These are phyloP conservation scores for Hyaloscypha bicolor DNA, from an alignment of 495 filamentous ascomycete genomes.

Conservation along the genomic window DNA sequence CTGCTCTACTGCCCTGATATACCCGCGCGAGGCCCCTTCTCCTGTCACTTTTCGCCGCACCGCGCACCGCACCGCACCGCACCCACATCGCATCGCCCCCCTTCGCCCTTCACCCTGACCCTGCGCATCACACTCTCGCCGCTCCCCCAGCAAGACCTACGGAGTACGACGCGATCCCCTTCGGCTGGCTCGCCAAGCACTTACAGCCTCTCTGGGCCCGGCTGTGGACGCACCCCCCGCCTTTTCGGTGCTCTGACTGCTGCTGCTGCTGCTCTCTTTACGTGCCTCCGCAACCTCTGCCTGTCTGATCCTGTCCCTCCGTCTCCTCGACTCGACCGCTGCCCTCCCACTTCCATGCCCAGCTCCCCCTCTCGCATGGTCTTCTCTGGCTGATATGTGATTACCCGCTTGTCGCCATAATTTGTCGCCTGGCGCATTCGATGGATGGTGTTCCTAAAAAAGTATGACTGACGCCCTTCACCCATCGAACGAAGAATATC, in stretches of 20 bases:
- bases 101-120: too few species aligned
- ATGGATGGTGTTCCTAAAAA: slow-evolving; percentile 27
- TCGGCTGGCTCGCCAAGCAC: not conserved
- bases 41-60: too few species aligned
- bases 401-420: not conserved
- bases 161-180: not conserved
- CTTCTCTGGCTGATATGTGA: not conserved
- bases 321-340: too few species aligned
- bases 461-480: slow-evolving; percentile 25
- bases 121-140: too few species aligned
- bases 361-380: slow-evolving; percentile 2
- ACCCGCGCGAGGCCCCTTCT: too few species aligned
- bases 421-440: slow-evolving; percentile 13
- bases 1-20: too few species aligned
- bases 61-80: too few species aligned
- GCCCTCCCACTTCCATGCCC: not conserved
- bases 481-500: slow-evolving; percentile 19
- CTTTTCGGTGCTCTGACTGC: not conserved
- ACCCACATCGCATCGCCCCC: too few species aligned
- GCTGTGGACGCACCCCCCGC: not conserved
- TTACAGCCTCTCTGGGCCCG: not conserved
- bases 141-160: too few species aligned
- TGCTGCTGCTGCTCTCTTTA: not conserved
- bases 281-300: too few species aligned
- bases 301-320: not conserved